These are phyloP conservation scores for Panaeolus papilionaceus DNA, from an alignment of 768 basidiomycete genomes.

Conservation along the genomic window DNA sequence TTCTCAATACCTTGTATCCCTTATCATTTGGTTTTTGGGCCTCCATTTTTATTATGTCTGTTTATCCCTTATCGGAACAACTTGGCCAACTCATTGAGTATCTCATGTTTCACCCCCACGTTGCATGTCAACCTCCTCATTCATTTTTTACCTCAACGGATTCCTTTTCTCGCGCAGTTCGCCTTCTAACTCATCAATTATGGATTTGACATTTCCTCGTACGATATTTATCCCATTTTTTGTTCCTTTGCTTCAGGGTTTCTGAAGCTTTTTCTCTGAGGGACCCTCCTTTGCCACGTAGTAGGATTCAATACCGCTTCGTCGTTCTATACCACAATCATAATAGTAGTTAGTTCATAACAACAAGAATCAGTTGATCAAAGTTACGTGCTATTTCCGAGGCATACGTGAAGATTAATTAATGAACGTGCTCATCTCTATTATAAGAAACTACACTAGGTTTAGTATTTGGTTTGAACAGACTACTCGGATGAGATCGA, in stretches of 20 bases:
- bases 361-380: background rate
- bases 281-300: conserved; percentile 2
- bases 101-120: conserved; percentile 4
- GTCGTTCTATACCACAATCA: background rate
- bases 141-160: conserved; percentile 5
- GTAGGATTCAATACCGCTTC: conserved; percentile 1
- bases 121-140: conserved; percentile 1
- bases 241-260: background rate
- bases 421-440: background rate
- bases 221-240: conserved; percentile 12
- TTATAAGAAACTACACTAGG: background rate
- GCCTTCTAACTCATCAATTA: conserved; percentile 6
- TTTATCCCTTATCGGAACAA: conserved; percentile 9
- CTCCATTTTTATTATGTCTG: conserved; percentile 10
- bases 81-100: background rate
- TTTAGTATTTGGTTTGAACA: background rate
- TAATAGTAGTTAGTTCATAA: background rate
- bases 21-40: conserved; percentile 5
- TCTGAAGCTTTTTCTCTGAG: background rate
- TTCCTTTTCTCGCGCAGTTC: background rate
- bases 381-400: background rate
- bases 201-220: background rate
- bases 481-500: background rate
- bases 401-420: background rate
- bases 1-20: conserved; percentile 12